Base-by-base conservation (phyloP, 148 eudicot species). In the Polygonum maritimum region DNA sequence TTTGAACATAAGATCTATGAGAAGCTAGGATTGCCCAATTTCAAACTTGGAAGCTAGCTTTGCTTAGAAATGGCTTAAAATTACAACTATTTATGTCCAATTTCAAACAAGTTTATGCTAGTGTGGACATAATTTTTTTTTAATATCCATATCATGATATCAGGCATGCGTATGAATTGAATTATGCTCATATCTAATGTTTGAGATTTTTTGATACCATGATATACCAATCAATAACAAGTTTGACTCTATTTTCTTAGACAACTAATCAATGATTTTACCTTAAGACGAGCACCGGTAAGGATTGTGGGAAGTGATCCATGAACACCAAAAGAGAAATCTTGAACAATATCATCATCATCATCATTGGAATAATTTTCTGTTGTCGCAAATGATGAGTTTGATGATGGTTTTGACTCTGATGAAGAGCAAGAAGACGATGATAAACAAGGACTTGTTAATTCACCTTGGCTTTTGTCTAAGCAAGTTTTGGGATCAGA, bases 301-400 rank as follows among this genome's bases (percentile, higher is more conserved):
- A 38, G 44, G 21, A 67, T 67, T 67, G 21, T 67, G 11, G 71
- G 71, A 2, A 67, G 71, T 67, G 71, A 67, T 11, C 71, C 71
- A 67, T 67, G 71, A 67, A 67, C 71, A 35, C 44, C 71, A 67
- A 31, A 67, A 16, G 71, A 67, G 71, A 67, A 67, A 2, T 67
- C 44, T 38, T 67, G 18, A 15, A 35, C 5, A 65, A 31, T 67
- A 67, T 67, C 71, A 67, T 67, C 71, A 67, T 36, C 71, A 67
- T 67, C 71, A 67, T 36, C 45, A 67, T 35, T 44, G 5, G 44
- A 67, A 67, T 15, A 67, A 38, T 33, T 26, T 26, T 26, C 69
- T 11, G 39, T 26, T 4, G 69, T 14, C 2, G 12, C 71, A 67
- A 6, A 67, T 36, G 71, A 67, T 35, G 71, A 63, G n/a, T 63